Evolutionary conservation across 2,329 filamentous ascomycete genomes (phyloP).

Genomic region (Periconia macrospinosa): DNA sequence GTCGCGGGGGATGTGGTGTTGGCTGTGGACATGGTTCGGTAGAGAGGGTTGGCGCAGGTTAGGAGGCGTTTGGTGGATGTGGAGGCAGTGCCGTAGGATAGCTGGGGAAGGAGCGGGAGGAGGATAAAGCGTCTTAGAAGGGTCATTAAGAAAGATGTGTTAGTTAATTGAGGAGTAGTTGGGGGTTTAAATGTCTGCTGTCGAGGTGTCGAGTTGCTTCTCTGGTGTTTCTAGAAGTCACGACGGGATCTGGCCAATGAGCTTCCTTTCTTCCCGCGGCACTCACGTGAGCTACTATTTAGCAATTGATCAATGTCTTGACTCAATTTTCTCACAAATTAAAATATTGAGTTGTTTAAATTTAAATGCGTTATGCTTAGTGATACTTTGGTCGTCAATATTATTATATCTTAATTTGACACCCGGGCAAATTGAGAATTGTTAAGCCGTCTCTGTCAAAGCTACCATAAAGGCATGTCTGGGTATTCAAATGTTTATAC

Average conservation of each 20-base stretch:
- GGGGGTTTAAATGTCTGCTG: neutral
- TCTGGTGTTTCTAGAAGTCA: neutral
- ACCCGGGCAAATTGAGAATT: too few species aligned
- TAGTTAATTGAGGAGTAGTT: neutral
- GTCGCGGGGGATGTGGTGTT: neutral
- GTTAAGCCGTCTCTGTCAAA: too few species aligned
- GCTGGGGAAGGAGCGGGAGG: neutral
- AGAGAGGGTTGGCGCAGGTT: neutral
- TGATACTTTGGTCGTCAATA: too few species aligned
- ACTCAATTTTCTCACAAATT: too few species aligned
- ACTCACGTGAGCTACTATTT: neutral
- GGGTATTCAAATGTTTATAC: too few species aligned
- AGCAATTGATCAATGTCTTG: too few species aligned
- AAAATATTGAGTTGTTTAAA: too few species aligned
- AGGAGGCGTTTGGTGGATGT: neutral
- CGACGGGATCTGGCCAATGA: neutral
- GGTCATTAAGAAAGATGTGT: neutral
- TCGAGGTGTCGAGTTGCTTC: neutral
- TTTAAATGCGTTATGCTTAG: too few species aligned
- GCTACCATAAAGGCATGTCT: too few species aligned
- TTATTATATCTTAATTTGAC: too few species aligned
- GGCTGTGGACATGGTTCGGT: conserved; percentile 1
- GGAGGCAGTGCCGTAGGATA: neutral
- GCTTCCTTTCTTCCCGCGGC: neutral
- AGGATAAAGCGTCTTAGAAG: neutral